Conservation (phyloP, 495 filamentous ascomycete genomes). For the Penicillium samsonianum region DNA sequence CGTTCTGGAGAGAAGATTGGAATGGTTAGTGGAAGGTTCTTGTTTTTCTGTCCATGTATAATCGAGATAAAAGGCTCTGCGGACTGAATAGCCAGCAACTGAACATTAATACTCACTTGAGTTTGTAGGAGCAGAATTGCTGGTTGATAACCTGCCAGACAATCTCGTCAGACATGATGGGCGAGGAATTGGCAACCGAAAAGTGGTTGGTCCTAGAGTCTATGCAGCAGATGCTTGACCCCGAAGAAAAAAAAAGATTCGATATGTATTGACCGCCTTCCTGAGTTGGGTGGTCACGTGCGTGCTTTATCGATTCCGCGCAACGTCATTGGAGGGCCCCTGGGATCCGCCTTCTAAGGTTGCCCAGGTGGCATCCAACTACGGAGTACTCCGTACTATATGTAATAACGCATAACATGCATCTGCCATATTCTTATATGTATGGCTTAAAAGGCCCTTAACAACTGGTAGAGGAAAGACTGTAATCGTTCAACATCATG, state of each 20-base stretch:
- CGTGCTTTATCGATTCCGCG: conserved; percentile 4
- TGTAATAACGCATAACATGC: no score
- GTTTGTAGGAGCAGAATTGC: conserved; percentile 94
- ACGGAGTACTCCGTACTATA: background rate
- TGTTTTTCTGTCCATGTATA: conserved; percentile 4
- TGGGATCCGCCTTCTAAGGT: background rate
- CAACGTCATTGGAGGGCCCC: conserved; percentile 5
- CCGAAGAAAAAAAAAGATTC: conserved; percentile 12
- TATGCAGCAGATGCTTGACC: conserved; percentile 8
- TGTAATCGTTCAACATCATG: no score
- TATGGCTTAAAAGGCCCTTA: no score
- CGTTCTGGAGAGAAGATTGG: conserved; percentile 54
- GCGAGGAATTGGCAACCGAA: conserved; percentile 15
- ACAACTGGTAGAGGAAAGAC: no score
- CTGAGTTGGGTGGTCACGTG: background rate
- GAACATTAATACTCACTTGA: conserved; percentile 65
- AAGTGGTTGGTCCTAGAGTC: conserved; percentile 1
- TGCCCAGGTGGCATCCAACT: background rate
- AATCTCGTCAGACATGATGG: conserved; percentile 79
- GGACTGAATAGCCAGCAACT: conserved; percentile 3
- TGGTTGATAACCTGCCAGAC: conserved; percentile 96
- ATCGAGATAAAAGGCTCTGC: background rate
- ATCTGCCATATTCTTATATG: no score
- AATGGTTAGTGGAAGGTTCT: conserved; percentile 17
- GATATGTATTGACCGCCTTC: conserved; percentile 6